Base-by-base conservation (phyloP, 75 land plant genomes). In the Chamaecyparis obtusa region DNA sequence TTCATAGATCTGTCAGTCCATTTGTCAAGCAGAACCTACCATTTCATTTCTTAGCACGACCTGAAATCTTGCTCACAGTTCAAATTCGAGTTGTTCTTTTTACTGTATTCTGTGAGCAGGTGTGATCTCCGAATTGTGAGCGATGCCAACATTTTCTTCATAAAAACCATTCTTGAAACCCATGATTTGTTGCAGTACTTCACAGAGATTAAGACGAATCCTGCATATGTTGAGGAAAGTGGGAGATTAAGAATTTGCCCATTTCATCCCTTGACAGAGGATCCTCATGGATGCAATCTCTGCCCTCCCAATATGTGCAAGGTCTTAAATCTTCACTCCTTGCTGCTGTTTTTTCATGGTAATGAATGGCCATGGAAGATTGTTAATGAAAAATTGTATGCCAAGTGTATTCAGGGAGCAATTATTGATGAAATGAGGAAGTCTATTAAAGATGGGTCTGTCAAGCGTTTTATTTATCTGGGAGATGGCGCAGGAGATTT, bases 271-370 rank as follows among this genome's bases (percentile, higher is more conserved):
- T 85, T 79, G 67, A 85, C 77, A 39, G 69, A 54, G 39, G 44
- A 37, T 13, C 76, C 92, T 84, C 97, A 96, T 88, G 94, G 92
- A 21, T 96, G 98, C 87, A 44, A 3, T 44, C 88, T 93, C 39
- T 96, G 98, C 88, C 98, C 97, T 89, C 93, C 92, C 14, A 96
- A 96, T 85, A 90, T 96, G 95, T 96, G 97, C 93, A 96, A 96
- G 98, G 98, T 96, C 89, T 49, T 16, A 14, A 72, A 27, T 71
- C 10, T 51, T 84, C 9, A 43, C 54, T 83, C 13, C 43, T n/a
- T 48, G 16, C 56, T 44, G 32, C 9, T 46, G 41, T n/a, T 60
- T 27, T 35, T 87, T 24, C 44, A 84, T 27, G 48, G 33, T 83
- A 41, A 39, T 13, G 60, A 11, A 49, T 19, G 85, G 5, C 76